Base-by-base conservation (phyloP, 495 filamentous ascomycete species). In the Tetracladium setigerum region DNA sequence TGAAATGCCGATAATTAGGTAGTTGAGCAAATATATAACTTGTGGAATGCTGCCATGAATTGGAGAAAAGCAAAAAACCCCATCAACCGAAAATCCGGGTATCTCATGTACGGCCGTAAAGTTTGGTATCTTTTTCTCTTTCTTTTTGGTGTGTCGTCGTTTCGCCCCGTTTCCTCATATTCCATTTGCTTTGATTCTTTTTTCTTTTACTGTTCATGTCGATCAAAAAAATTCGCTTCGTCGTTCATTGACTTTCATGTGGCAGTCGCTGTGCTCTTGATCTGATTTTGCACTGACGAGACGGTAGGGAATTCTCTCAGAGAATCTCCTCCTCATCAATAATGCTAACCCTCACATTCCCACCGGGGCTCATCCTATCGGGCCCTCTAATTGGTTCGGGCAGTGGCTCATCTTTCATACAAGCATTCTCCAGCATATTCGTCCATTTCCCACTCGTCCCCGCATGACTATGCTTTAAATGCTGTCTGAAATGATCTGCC, bases 371-470 rank as follows among this genome's bases (percentile, higher is more conserved):
- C 4, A 59, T 48, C 35, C 51, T 52, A 30, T 57, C 55, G 0
- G 47, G 51, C 8, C 47, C 55, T 33, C 55, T 19, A 15, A 56
- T 52, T 5, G 52, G 52, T 38, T 59, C 56, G 9, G 52, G 52
- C 22, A 50, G 37, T 13, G 78, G 70, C 64, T 97, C 91, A 52
- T 95, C 89, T 66, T 89, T 85, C 91, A 96, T 95, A 65, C 92
- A 97, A 27, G 90, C 88, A 59, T 86, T 94, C 61, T 98, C 92
- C 35, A 98, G 67, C 71, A 95, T 91, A 64, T 98, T 98, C 15
- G 92, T 98, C 92, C 94, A 97, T 62, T 97, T 97, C 17, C 92
- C 92, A 66, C 89, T 95, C 1, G 89, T 91, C 11, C 92, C 94
- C 6, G 85, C 88, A 66, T 98, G 92, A 61, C 91, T 96, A 57